These are phyloP conservation scores for Lachancea fermentati DNA, from an alignment of 805 yeast species.

Conservation along the genomic window DNA sequence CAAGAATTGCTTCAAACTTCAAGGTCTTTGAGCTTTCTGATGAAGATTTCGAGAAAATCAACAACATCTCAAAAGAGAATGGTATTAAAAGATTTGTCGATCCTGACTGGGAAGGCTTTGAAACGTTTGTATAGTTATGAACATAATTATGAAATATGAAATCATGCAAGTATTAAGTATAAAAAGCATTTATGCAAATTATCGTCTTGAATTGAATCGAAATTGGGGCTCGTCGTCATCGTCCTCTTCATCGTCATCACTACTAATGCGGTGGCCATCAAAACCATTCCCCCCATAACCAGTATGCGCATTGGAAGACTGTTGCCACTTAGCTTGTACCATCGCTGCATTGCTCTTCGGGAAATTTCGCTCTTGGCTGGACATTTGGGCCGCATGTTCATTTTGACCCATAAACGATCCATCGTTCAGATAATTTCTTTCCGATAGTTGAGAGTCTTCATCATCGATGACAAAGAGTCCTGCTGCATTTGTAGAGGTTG, in stretches of 20 bases:
- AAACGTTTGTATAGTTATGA: background rate
- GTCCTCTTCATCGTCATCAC: constrained; percentile 25
- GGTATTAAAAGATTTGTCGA: constrained; percentile 30
- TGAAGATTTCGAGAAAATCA: constrained; percentile 33
- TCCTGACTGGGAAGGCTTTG: constrained; percentile 26
- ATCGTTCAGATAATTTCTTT: too few species aligned
- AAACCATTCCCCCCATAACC: too few species aligned
- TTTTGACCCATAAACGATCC: too few species aligned
- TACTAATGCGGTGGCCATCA: too few species aligned
- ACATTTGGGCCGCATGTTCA: too few species aligned
- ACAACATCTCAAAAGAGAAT: constrained; percentile 21
- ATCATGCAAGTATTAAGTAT: background rate
- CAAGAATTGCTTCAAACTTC: constrained; percentile 38
- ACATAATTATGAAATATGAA: background rate
- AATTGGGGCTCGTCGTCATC: constrained; percentile 35
- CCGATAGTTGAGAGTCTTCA: constrained; percentile 5
- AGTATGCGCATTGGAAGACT: constrained; percentile 4
- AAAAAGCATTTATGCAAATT: background rate
- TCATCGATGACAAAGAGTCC: constrained; percentile 7
- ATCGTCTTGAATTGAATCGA: constrained; percentile 27
- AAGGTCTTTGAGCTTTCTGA: constrained; percentile 29
- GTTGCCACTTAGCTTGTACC: too few species aligned
- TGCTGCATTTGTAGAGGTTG: too few species aligned
- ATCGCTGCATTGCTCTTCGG: too few species aligned
- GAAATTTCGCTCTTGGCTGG: too few species aligned